Evolutionary conservation across 2,329 filamentous ascomycete genomes (phyloP).

Genomic region (Aureobasidium sp.): DNA sequence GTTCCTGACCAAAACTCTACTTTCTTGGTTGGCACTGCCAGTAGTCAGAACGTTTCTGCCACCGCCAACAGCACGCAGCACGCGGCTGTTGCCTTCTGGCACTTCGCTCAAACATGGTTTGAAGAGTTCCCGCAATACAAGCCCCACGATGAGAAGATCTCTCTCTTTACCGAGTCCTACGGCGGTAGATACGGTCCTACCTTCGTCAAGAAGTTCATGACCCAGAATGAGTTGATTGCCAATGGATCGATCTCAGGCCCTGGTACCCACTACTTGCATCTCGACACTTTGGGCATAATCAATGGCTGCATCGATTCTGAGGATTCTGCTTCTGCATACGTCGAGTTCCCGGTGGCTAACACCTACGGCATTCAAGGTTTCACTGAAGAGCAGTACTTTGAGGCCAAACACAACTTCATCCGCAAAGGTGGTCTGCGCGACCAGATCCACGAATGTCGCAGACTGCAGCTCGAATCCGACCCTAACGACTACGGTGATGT

Average conservation of each 20-base stretch:
- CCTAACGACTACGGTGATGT: conserved; percentile 42
- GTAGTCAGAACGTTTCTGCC: conserved; percentile 39
- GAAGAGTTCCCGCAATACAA: conserved; percentile 30
- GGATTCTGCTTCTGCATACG: conserved; percentile 37
- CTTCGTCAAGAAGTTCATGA: conserved; percentile 52
- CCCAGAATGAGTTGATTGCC: conserved; percentile 50
- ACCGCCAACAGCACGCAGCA: conserved; percentile 28
- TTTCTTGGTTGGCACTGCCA: conserved; percentile 50
- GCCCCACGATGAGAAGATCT: conserved; percentile 46
- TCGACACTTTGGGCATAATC: conserved; percentile 46
- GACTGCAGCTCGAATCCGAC: conserved; percentile 42
- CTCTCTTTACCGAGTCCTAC: conserved; percentile 64
- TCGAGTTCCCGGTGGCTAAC: conserved; percentile 46
- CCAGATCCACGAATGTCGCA: conserved; percentile 46
- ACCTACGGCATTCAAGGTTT: conserved; percentile 50
- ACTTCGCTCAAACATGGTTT: conserved; percentile 52
- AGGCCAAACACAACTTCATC: conserved; percentile 38
- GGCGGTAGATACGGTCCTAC: conserved; percentile 45
- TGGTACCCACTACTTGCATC: conserved; percentile 44
- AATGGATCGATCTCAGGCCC: conserved; percentile 38
- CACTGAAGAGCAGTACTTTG: conserved; percentile 41
- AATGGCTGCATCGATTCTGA: conserved; percentile 51
- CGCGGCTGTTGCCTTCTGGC: conserved; percentile 48
- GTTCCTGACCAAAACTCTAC: conserved; percentile 26
- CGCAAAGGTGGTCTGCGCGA: conserved; percentile 48